Conservation (phyloP, 2,329 filamentous ascomycete species). For the Amesomyces nigricolor region DNA sequence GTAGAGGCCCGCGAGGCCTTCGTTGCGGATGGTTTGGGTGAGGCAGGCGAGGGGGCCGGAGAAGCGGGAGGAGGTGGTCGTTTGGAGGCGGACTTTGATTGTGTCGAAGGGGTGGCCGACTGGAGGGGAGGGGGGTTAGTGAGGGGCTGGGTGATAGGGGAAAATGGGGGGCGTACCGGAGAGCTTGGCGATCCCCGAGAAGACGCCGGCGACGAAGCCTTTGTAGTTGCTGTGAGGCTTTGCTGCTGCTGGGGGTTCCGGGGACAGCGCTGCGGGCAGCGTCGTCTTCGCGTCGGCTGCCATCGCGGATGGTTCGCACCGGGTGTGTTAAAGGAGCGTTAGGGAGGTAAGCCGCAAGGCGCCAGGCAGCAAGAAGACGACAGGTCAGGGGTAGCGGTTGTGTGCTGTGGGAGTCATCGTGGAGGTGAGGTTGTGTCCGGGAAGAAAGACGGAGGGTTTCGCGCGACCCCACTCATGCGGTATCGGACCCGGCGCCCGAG, state of each 20-base stretch:
- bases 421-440: neutral
- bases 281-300: conserved; percentile 10
- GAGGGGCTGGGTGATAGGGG: neutral
- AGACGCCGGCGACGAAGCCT: conserved; percentile 95
- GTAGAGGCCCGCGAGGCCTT: conserved; percentile 81
- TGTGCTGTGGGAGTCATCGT: neutral
- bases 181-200: conserved; percentile 88
- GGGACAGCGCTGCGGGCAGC: conserved; percentile 3
- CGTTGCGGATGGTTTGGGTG: conserved; percentile 74
- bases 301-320: conserved; percentile 15
- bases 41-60: conserved; percentile 81
- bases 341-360: too few species aligned
- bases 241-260: neutral
- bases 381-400: neutral
- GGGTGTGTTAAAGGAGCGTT: too few species aligned
- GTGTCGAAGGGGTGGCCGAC: conserved; percentile 83
- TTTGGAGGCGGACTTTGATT: conserved; percentile 92
- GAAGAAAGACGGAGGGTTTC: neutral
- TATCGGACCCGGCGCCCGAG: conserved; percentile 14
- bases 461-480: conserved; percentile 12
- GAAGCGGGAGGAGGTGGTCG: conserved; percentile 71
- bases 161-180: conserved; percentile 52
- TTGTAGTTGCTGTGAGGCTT: conserved; percentile 62
- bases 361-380: too few species aligned
- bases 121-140: conserved; percentile 24